Evolutionary conservation across 2,329 filamentous ascomycete genomes (phyloP), one percentile per base, ranked within the genome.

Genomic region (Colletotrichum horii): DNA sequence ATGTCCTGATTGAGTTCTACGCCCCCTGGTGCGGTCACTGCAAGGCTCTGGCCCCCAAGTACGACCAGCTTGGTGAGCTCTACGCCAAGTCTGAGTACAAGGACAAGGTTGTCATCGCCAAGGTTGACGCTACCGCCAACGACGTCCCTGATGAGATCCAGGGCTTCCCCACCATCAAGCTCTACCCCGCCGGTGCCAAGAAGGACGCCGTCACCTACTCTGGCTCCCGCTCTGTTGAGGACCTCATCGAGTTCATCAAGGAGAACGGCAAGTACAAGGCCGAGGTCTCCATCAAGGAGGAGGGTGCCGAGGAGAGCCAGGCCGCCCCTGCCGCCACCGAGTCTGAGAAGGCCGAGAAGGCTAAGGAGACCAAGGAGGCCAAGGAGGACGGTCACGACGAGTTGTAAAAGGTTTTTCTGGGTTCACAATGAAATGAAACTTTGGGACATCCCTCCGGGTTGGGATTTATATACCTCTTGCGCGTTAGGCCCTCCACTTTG

Each of bases 11-110:
- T 78, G 97, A 99, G 90, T 98, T 98, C 90, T 99, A 99, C 89
- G 97, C 97, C 76, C 97, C 97, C 78, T 99, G 97, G 97, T 99
- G 97, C 85, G 97, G 97, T 81, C 97, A 99, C 92, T 99, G 97
- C 95, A 98, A 98, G 92, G 96, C 93, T 86, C 94, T 99, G 77
- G 96, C 97, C 73, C 97, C 97, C 82, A 94, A 98, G 86, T 99
- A 98, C 87, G 97, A 99, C 78, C 95, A 98, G 86, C 94, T 99
- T 75, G 97, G 92, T 72, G 86, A 90, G 76, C 89, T 92, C 75
- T 98, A 95, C 88, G 89, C 92, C 91, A 86, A 92, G 92, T 89
- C 94, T 89, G 93, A 94, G 80, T 94, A 93, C 87, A 94, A 94
- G 85, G 90, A 93, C 88, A 93, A 95, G 88, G 94, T 99, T 76